Base-by-base conservation (phyloP, 208 protist species). In the Leptomonas pyrrhocoris region DNA sequence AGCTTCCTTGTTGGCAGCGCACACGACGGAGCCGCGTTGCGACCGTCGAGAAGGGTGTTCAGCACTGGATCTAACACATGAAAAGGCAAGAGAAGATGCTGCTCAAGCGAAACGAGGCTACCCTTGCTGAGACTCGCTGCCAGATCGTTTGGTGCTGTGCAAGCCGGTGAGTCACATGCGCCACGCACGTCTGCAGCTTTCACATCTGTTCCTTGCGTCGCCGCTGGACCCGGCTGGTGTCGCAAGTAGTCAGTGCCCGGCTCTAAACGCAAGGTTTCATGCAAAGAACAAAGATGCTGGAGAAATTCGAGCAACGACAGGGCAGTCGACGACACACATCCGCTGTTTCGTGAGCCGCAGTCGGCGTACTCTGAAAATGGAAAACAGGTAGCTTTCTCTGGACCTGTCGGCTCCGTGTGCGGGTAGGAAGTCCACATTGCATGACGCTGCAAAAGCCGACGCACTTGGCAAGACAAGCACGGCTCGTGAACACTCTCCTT, bases 71-170 rank as follows among this genome's bases (percentile, higher is more conserved):
- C 31, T 28, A 63, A 42, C 12, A 34, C n/a, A 23, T 65, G 59
- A 27, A 65, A 65, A 19, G 59, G 59, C 25, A 43, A 19, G 2
- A 65, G 59, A 23, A 51, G 7, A 4, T 55, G 59, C n/a, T 65
- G 46, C 31, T 49, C 43, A 30, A 65, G 31, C 8, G 25, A n/a
- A 3, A 19, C 27, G 2, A 8, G 18, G 25, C 21, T n/a, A 1
- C 13, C 28, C 13, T n/a, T 11, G 23, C 28, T 21, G 28, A 38
- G 28, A n/a, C 28, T 23, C 23, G 28, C 49, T 6, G 38, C 5
- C 2, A 15, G 16, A 18, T 19, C 43, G 43, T 3, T 48, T 15
- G 11, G 16, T 48, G 5, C 43, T n/a, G 18, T n/a, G 9, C 9
- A 38, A 48, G 7, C 43, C 7, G 11, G 16, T 48, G 18, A n/a